Conservation (phyloP, 148 eudicot species). For the Camellia lanceoleosa region DNA sequence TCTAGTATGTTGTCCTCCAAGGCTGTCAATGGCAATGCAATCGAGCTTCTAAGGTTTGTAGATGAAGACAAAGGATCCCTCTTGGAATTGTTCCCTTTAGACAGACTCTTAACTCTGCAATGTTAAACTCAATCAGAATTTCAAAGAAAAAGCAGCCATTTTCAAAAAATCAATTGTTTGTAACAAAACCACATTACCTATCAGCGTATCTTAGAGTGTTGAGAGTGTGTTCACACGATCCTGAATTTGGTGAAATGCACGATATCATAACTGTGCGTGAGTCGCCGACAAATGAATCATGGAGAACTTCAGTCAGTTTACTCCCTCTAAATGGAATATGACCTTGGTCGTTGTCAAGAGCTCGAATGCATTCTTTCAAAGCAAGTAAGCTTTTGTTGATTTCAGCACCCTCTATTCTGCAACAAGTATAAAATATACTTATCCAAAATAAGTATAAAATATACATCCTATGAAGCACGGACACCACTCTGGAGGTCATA, state of each 20-base stretch:
- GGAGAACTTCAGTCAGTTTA: slow-evolving; percentile 74
- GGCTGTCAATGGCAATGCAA: slow-evolving; percentile 32
- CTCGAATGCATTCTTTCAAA: slow-evolving; percentile 80
- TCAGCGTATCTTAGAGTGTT: slow-evolving; percentile 86
- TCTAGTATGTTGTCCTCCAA: slow-evolving; percentile 36
- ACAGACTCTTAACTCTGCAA: slow-evolving; percentile 76
- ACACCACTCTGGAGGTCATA: too few relatives aligned
- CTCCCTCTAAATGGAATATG: slow-evolving; percentile 90
- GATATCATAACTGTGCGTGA: slow-evolving; percentile 85
- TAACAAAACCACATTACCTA: slow-evolving; percentile 38
- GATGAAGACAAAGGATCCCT: slow-evolving; percentile 47
- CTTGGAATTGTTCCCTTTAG: slow-evolving; percentile 61
- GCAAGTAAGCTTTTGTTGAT: slow-evolving; percentile 82
- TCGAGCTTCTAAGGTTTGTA: slow-evolving; percentile 40
- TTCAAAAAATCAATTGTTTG: background rate
- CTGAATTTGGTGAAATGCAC: slow-evolving; percentile 76
- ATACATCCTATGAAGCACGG: too few relatives aligned
- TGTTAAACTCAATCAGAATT: background rate
- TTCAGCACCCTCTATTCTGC: slow-evolving; percentile 89
- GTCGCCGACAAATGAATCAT: slow-evolving; percentile 79
- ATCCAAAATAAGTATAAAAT: too few relatives aligned
- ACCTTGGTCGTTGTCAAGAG: slow-evolving; percentile 75
- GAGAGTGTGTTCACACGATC: slow-evolving; percentile 82
- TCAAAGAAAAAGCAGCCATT: background rate
- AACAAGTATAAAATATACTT: slow-evolving; percentile 3